These are phyloP conservation scores for Penicillium argentinense DNA, from an alignment of 495 filamentous ascomycete genomes.

Conservation along the genomic window DNA sequence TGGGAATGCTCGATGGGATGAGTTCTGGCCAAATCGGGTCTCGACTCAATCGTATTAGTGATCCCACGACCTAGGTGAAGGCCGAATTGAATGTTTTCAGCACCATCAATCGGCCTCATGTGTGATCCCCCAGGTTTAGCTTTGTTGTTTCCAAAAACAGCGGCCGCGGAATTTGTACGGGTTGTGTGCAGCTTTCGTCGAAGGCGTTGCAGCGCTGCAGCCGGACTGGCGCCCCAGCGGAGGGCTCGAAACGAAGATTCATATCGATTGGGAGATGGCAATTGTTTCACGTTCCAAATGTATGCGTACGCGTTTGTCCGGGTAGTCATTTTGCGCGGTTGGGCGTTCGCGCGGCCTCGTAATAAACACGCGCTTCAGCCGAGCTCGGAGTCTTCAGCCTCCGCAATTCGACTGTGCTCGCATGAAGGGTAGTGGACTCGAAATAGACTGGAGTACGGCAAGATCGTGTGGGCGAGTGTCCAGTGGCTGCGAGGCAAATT, in stretches of 20 bases:
- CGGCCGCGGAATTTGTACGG: not conserved
- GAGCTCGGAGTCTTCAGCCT: not conserved
- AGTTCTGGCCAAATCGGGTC: no score
- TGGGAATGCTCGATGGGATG: no score
- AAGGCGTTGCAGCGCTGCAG: not conserved
- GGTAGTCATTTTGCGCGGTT: slow-evolving; percentile 9
- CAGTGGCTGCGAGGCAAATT: no score
- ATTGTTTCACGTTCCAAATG: slow-evolving; percentile 7
- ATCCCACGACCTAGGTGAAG: no score
- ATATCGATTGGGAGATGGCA: not conserved
- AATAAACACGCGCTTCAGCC: not conserved
- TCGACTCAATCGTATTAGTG: no score
- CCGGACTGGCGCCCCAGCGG: not conserved
- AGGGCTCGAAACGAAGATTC: not conserved
- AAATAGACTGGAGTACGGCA: no score
- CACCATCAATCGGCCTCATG: no score
- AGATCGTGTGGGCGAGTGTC: no score
- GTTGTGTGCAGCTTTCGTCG: slow-evolving; percentile 7
- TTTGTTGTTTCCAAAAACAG: not conserved
- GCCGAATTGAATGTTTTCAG: no score
- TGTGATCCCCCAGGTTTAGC: not conserved
- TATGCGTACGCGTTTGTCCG: slow-evolving; percentile 4
- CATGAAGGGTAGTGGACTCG: no score
- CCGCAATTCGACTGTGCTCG: not conserved
- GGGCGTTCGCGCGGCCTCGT: slow-evolving; percentile 1